These are phyloP conservation scores for Saccharomycopsis sp. DNA, from an alignment of 805 yeast species.

Conservation along the genomic window DNA sequence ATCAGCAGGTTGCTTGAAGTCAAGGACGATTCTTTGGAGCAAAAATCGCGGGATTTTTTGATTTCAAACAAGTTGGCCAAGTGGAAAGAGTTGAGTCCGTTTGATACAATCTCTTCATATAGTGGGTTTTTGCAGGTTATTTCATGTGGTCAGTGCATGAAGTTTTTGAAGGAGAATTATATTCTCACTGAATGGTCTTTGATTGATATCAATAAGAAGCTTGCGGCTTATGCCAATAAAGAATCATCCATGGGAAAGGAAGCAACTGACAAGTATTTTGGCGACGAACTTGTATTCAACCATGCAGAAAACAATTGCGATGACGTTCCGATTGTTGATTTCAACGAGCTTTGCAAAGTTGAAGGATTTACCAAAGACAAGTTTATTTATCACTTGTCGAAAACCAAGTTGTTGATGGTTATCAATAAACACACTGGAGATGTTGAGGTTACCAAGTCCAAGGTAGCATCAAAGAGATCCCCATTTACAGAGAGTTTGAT, in stretches of 20 bases:
- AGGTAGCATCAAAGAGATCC: neutral
- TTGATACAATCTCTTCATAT: neutral
- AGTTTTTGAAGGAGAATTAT: constrained; percentile 7
- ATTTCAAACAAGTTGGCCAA: neutral
- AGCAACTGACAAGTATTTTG: constrained; percentile 4
- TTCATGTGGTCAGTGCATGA: constrained; percentile 2
- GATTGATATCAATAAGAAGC: constrained; percentile 6
- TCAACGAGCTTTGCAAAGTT: neutral
- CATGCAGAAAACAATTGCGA: neutral
- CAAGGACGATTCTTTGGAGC: too few relatives aligned
- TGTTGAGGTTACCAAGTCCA: constrained; percentile 6
- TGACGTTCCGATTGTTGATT: neutral
- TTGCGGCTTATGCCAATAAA: neutral
- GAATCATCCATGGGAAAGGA: neutral
- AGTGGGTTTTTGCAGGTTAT: neutral
- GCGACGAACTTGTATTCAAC: neutral
- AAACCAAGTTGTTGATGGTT: constrained; percentile 3
- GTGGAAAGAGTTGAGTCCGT: constrained; percentile 9
- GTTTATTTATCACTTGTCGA: neutral
- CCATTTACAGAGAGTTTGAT: constrained; percentile 1
- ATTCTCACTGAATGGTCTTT: constrained; percentile 11
- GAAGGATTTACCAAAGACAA: neutral
- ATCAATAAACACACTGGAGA: constrained; percentile 6
- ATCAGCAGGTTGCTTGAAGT: too few relatives aligned
- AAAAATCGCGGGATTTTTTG: neutral